phyloP scores from a whole-genome alignment of 2,329 filamentous ascomycete genomes.

The Pseudogymnoascus destructans region DNA sequence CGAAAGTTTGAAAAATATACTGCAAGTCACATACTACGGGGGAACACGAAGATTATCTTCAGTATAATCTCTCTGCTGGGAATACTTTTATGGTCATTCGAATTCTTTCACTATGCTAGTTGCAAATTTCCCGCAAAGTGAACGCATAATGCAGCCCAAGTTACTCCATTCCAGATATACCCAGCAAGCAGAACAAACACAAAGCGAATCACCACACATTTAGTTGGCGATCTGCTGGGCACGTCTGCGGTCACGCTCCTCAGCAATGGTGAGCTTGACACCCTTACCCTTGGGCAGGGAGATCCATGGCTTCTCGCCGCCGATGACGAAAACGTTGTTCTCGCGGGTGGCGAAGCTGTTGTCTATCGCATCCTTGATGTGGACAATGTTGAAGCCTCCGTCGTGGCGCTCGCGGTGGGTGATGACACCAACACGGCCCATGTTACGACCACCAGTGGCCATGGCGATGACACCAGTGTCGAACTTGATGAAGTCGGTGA shows the following conservation, averaged over 20 bases:
- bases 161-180: constrained; percentile 23
- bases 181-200: constrained; percentile 1
- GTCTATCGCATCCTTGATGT: constrained; percentile 99
- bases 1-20: background rate
- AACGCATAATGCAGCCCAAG: constrained; percentile 21
- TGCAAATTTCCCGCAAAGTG: constrained; percentile 20
- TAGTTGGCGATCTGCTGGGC: constrained; percentile 35
- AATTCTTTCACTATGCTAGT: constrained; percentile 25
- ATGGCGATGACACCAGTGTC: constrained; percentile 97
- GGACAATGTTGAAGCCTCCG: constrained; percentile 99
- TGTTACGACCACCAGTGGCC: constrained; percentile 99
- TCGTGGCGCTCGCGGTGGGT: constrained; percentile 99
- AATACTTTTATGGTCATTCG: constrained; percentile 12
- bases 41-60: background rate
- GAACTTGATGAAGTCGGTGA: constrained; percentile 95
- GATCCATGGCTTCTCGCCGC: constrained; percentile 97
- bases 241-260: constrained; percentile 97
- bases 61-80: constrained; percentile 4
- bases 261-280: constrained; percentile 98
- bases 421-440: constrained; percentile 99
- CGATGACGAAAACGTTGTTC: constrained; percentile 99
- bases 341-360: constrained; percentile 99
- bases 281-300: constrained; percentile 99
- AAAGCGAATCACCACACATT: constrained; percentile 17
- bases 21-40: background rate